A percentile compares a stretch with the other conserved stretches of the same genome.
Evolutionary conservation across 495 filamentous ascomycete species (phyloP).

Genomic region (Penicillium egyptiacum): DNA sequence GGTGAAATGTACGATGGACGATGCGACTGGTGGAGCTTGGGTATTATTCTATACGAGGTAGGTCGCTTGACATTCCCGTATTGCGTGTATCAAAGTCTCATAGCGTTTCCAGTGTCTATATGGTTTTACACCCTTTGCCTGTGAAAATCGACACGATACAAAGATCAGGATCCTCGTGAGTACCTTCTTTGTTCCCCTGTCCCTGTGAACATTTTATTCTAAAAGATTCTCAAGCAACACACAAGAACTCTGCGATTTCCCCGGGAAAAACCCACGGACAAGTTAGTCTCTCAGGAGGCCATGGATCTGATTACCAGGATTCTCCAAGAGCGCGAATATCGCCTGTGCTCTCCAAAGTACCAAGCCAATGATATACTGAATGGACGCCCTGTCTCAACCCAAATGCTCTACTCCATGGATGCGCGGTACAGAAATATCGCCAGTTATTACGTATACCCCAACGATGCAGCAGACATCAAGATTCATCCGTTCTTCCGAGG

Average conservation of each 20-base stretch:
- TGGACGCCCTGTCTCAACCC: slow-evolving; percentile 34
- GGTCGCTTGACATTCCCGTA: slow-evolving; percentile 8
- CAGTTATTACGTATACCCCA: slow-evolving; percentile 68
- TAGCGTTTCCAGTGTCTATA: slow-evolving; percentile 65
- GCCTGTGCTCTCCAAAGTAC: slow-evolving; percentile 75
- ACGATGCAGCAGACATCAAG: slow-evolving; percentile 79
- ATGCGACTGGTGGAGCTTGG: slow-evolving; percentile 97
- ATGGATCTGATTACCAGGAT: slow-evolving; percentile 74
- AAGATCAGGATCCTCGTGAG: slow-evolving; percentile 77
- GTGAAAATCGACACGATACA: slow-evolving; percentile 75
- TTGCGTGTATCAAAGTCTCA: neutral
- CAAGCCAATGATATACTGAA: slow-evolving; percentile 55
- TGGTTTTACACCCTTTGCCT: slow-evolving; percentile 84
- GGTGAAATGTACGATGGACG: slow-evolving; percentile 84
- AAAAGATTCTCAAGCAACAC: slow-evolving; percentile 40
- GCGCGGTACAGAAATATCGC: slow-evolving; percentile 34
- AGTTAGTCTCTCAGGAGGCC: slow-evolving; percentile 58
- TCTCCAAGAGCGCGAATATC: slow-evolving; percentile 71
- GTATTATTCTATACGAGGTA: slow-evolving; percentile 86
- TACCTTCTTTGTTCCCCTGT: slow-evolving; percentile 1
- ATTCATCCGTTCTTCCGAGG: slow-evolving; percentile 69
- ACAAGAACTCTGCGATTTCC: slow-evolving; percentile 62
- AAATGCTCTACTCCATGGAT: slow-evolving; percentile 37
- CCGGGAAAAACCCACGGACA: slow-evolving; percentile 47
- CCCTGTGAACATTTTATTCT: neutral